Conservation (phyloP, 768 basidiomycete species). For the Kwoniella newhampshirensis region DNA sequence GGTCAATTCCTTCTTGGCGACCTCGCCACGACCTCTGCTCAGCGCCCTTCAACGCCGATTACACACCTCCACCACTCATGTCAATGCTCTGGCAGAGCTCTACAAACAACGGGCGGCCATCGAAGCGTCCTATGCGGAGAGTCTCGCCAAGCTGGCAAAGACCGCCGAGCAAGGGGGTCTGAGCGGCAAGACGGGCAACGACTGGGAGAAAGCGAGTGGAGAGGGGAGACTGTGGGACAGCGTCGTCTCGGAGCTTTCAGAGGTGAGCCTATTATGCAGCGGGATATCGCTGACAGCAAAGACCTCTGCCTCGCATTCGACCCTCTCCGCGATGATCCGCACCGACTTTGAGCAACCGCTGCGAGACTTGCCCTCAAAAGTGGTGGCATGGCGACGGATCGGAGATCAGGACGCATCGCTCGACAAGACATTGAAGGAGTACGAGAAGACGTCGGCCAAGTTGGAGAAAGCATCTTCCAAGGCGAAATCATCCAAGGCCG, state of each 20-base stretch:
- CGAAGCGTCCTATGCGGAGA: conserved; percentile 49
- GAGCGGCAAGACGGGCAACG: conserved; percentile 31
- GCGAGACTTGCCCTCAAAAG: conserved; percentile 43
- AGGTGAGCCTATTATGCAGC: conserved; percentile 34
- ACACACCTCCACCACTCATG: conserved; percentile 38
- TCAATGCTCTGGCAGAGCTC: conserved; percentile 50
- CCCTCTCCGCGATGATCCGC: conserved; percentile 34
- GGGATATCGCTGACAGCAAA: not conserved
- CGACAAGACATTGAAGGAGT: conserved; percentile 51
- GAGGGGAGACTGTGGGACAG: conserved; percentile 44
- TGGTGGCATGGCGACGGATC: conserved; percentile 37
- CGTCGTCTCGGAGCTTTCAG: conserved; percentile 44
- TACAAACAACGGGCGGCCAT: conserved; percentile 49
- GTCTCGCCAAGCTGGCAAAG: conserved; percentile 46
- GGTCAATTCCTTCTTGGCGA: conserved; percentile 37
- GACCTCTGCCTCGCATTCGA: conserved; percentile 45
- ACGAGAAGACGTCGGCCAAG: conserved; percentile 48
- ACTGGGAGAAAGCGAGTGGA: conserved; percentile 40
- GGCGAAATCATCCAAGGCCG: conserved; percentile 43
- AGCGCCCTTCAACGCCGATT: conserved; percentile 35
- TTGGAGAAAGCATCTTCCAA: conserved; percentile 48
- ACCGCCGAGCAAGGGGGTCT: conserved; percentile 42
- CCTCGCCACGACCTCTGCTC: conserved; percentile 42
- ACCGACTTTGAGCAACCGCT: conserved; percentile 51
- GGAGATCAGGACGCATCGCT: conserved; percentile 43